Percentiles rank a stretch among this genome's conserved stretches.
phyloP scores from a whole-genome alignment of 768 basidiomycete species.

The Leccinellum albellum region DNA sequence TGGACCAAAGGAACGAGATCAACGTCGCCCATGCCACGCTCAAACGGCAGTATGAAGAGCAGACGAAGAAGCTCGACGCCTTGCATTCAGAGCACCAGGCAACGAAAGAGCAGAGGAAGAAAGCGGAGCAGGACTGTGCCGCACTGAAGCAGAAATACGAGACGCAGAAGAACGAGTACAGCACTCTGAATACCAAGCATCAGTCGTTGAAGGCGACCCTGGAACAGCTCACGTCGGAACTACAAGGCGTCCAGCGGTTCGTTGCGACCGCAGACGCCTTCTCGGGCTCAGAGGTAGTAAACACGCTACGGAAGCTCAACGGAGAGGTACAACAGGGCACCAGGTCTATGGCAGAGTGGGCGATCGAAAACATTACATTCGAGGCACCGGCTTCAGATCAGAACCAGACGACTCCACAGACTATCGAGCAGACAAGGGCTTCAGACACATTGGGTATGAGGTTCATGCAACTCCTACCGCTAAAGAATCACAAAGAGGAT shows the following conservation, averaged over 20 bases:
- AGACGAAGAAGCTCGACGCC: slow-evolving; percentile 4
- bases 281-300: slow-evolving; percentile 43
- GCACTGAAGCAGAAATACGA: slow-evolving; percentile 10
- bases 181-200: slow-evolving; percentile 2
- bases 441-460: slow-evolving; percentile 10
- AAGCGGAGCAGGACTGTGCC: not conserved
- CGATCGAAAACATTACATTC: slow-evolving; percentile 37
- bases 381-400: slow-evolving; percentile 3
- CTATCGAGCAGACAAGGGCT: slow-evolving; percentile 9
- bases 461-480: slow-evolving; percentile 18
- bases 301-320: slow-evolving; percentile 41
- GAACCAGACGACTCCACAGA: not conserved
- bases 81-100: not conserved
- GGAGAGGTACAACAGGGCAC: slow-evolving; percentile 44
- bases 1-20: slow-evolving; percentile 3
- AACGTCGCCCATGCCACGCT: slow-evolving; percentile 16
- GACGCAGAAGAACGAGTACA: slow-evolving; percentile 14
- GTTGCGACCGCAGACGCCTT: slow-evolving; percentile 37
- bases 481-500: slow-evolving; percentile 22
- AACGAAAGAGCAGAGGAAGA: slow-evolving; percentile 3
- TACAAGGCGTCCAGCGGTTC: slow-evolving; percentile 41
- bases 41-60: slow-evolving; percentile 13
- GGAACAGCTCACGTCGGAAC: slow-evolving; percentile 38
- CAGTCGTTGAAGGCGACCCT: slow-evolving; percentile 27
- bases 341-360: slow-evolving; percentile 41